Percentiles rank a stretch among this genome's conserved stretches.
Conservation (phyloP, 805 yeast genomes). For the Jamesozyma spencerorum region DNA sequence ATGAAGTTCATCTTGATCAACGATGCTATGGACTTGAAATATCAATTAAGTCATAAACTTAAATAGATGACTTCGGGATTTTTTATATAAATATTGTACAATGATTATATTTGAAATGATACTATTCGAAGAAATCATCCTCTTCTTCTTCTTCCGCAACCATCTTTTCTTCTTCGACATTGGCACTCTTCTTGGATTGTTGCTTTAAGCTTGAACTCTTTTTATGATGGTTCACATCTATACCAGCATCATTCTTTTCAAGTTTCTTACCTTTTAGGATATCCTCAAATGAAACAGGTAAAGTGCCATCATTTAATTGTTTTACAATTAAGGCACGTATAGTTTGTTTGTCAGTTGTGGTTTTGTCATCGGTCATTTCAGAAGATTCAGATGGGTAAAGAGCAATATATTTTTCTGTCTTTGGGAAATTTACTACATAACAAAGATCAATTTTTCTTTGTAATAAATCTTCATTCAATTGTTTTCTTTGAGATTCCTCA, state of each 20-base stretch:
- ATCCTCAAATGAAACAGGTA: slow-evolving; percentile 49
- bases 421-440: slow-evolving; percentile 71
- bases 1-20: slow-evolving; percentile 45
- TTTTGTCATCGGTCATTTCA: slow-evolving; percentile 31
- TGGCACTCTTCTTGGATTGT: slow-evolving; percentile 12
- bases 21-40: slow-evolving; percentile 56
- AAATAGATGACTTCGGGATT: neutral
- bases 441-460: slow-evolving; percentile 62
- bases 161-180: slow-evolving; percentile 19
- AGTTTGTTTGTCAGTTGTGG: slow-evolving; percentile 36
- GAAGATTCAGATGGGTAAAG: slow-evolving; percentile 45
- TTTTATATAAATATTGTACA: neutral
- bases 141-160: slow-evolving; percentile 31
- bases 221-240: slow-evolving; percentile 6
- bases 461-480: slow-evolving; percentile 29
- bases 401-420: slow-evolving; percentile 68
- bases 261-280: slow-evolving; percentile 31
- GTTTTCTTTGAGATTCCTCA: slow-evolving; percentile 12
- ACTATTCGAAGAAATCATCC: slow-evolving; percentile 39
- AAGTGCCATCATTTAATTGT: slow-evolving; percentile 41
- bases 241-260: slow-evolving; percentile 20
- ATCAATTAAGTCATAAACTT: slow-evolving; percentile 26
- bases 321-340: slow-evolving; percentile 46
- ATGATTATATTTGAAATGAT: neutral
- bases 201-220: slow-evolving; percentile 10